Conservation (phyloP, 23 red algal species). For the Gracilaria vermiculophylla region DNA sequence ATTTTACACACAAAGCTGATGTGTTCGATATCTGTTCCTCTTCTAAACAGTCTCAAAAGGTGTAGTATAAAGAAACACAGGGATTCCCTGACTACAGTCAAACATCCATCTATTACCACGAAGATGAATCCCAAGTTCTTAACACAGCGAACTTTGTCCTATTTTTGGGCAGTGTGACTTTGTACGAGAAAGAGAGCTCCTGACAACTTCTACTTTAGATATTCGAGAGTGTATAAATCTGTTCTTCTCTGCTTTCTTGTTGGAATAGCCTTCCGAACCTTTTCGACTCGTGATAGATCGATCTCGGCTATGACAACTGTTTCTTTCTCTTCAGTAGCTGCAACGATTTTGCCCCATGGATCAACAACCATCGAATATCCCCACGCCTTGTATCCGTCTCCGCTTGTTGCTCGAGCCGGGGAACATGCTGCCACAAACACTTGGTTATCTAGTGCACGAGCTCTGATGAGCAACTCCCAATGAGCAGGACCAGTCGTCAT, state of each 20-base stretch:
- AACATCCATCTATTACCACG: too few species aligned
- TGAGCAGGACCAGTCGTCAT: slow-evolving; percentile 98
- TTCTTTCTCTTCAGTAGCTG: slow-evolving; percentile 67
- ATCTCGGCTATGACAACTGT: slow-evolving; percentile 75
- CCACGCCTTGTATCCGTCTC: slow-evolving; percentile 81
- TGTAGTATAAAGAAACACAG: too few species aligned
- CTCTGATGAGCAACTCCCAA: slow-evolving; percentile 91
- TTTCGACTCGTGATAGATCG: slow-evolving; percentile 43
- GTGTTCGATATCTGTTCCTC: too few species aligned
- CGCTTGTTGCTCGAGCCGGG: slow-evolving; percentile 63
- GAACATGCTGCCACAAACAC: slow-evolving; percentile 89
- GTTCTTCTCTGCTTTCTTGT: slow-evolving; percentile 56
- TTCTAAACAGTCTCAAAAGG: too few species aligned
- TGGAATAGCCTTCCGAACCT: slow-evolving; percentile 76
- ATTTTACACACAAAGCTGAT: too few species aligned
- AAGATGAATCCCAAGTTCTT: too few species aligned
- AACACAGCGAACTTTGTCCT: not conserved
- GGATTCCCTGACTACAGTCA: too few species aligned
- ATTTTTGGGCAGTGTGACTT: not conserved
- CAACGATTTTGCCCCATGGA: slow-evolving; percentile 92
- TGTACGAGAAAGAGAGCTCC: not conserved
- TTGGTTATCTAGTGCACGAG: slow-evolving; percentile 94
- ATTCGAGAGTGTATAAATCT: slow-evolving; percentile 81
- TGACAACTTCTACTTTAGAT: not conserved
- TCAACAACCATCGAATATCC: slow-evolving; percentile 89